Percentiles rank a stretch among this genome's conserved stretches.
Evolutionary conservation across 495 filamentous ascomycete genomes (phyloP).

Genomic region (Penicillium salamii): DNA sequence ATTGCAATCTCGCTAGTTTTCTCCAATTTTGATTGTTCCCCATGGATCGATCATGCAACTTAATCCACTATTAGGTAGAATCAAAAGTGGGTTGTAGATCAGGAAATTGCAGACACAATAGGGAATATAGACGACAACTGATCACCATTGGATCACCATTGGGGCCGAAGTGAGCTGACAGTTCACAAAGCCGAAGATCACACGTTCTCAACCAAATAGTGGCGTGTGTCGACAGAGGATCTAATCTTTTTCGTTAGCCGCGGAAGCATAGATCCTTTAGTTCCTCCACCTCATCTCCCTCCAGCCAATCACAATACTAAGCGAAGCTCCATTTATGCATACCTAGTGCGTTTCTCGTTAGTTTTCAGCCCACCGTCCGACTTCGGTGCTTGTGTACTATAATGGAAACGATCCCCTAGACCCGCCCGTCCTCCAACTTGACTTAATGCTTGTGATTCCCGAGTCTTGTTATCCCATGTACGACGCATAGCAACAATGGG

Average conservation of each 20-base stretch:
- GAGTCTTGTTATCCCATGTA: neutral
- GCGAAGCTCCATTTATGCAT: neutral
- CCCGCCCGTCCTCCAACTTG: neutral
- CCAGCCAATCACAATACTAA: neutral
- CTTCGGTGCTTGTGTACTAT: neutral
- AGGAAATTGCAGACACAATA: neutral
- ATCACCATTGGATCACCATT: too few relatives aligned
- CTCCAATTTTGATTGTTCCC: neutral
- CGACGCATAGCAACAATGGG: neutral
- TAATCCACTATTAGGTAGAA: neutral
- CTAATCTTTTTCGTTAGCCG: neutral
- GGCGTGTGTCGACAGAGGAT: neutral
- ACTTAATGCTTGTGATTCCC: neutral
- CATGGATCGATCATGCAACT: neutral
- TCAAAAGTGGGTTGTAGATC: neutral
- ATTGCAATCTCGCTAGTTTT: neutral
- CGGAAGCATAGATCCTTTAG: neutral
- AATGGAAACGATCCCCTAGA: neutral
- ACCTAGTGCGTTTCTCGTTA: neutral
- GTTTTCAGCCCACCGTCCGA: neutral
- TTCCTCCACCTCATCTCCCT: neutral
- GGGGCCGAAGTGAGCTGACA: neutral
- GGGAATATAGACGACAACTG: neutral
- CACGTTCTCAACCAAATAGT: neutral
- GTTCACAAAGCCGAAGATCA: neutral